A percentile compares a stretch with the other conserved stretches of the same genome.
These are phyloP conservation scores for Wickerhamomyces strasburgensis DNA, from an alignment of 805 yeast genomes.

Conservation along the genomic window DNA sequence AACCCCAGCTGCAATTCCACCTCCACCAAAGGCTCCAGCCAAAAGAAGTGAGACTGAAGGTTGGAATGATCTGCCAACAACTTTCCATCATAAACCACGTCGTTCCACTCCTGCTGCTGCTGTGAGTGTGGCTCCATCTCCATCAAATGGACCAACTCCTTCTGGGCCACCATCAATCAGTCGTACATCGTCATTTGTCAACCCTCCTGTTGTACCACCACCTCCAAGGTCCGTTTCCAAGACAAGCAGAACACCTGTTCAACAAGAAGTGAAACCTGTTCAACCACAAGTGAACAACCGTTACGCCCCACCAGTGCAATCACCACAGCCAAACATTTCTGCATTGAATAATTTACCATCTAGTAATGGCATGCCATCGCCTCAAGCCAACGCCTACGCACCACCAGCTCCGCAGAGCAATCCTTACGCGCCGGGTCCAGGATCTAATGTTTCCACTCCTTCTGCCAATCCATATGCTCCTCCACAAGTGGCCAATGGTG, in stretches of 20 bases:
- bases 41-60: constrained; percentile 52
- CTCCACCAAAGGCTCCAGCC: constrained; percentile 27
- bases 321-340: constrained; percentile 18
- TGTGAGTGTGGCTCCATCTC: constrained; percentile 23
- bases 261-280: constrained; percentile 18
- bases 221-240: constrained; percentile 31
- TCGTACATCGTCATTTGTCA: constrained; percentile 23
- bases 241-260: constrained; percentile 17
- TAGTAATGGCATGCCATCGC: constrained; percentile 32
- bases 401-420: constrained; percentile 23
- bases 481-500: constrained; percentile 3
- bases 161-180: constrained; percentile 17
- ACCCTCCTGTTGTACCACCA: constrained; percentile 27
- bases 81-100: constrained; percentile 35
- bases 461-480: constrained; percentile 33
- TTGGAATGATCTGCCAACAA: constrained; percentile 66
- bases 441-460: constrained; percentile 8
- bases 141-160: constrained; percentile 18
- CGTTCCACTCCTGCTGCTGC: constrained; percentile 44
- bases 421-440: constrained; percentile 11
- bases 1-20: constrained; percentile 3
- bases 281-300: constrained; percentile 26
- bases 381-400: constrained; percentile 33
- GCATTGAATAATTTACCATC: constrained; percentile 9
- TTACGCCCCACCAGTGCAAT: constrained; percentile 27